Percentiles rank a stretch among this genome's conserved stretches.
These are phyloP conservation scores for Alternaria dauci DNA, from an alignment of 2,329 filamentous ascomycete species.

Conservation along the genomic window DNA sequence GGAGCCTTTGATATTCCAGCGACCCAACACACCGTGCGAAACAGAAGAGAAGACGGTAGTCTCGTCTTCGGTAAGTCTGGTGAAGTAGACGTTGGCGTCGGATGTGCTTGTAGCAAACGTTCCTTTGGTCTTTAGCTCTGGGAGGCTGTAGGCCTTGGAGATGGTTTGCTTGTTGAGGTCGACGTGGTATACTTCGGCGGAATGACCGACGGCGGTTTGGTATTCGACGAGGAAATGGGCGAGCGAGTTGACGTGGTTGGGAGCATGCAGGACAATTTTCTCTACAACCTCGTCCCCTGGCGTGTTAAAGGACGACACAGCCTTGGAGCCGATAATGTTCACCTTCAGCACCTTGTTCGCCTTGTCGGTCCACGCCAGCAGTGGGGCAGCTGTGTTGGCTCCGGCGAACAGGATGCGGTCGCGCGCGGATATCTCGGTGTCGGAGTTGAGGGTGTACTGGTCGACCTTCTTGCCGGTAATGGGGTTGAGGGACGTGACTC, in stretches of 20 bases:
- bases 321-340: slow-evolving; percentile 69
- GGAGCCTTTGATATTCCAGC: slow-evolving; percentile 70
- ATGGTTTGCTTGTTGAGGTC: slow-evolving; percentile 74
- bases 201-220: slow-evolving; percentile 73
- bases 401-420: slow-evolving; percentile 78
- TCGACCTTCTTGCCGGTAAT: slow-evolving; percentile 75
- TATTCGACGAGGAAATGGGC: slow-evolving; percentile 89
- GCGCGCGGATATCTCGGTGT: slow-evolving; percentile 72
- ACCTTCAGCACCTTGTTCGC: slow-evolving; percentile 70
- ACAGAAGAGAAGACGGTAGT: slow-evolving; percentile 76
- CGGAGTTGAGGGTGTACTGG: slow-evolving; percentile 75
- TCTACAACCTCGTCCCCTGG: slow-evolving; percentile 55
- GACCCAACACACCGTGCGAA: slow-evolving; percentile 77
- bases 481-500: slow-evolving; percentile 76
- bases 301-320: slow-evolving; percentile 54
- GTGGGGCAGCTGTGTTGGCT: slow-evolving; percentile 75
- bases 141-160: slow-evolving; percentile 81
- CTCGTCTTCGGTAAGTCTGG: slow-evolving; percentile 78
- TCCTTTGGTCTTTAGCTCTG: slow-evolving; percentile 73
- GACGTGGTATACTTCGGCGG: slow-evolving; percentile 86
- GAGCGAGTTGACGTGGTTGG: slow-evolving; percentile 73
- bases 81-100: slow-evolving; percentile 88
- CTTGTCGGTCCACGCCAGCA: slow-evolving; percentile 78
- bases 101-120: slow-evolving; percentile 81
- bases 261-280: slow-evolving; percentile 73